Percentiles rank a stretch among this genome's conserved stretches.
These are phyloP conservation scores for Pyropia yezoensis DNA, from an alignment of 23 red algal genomes.

Conservation along the genomic window DNA sequence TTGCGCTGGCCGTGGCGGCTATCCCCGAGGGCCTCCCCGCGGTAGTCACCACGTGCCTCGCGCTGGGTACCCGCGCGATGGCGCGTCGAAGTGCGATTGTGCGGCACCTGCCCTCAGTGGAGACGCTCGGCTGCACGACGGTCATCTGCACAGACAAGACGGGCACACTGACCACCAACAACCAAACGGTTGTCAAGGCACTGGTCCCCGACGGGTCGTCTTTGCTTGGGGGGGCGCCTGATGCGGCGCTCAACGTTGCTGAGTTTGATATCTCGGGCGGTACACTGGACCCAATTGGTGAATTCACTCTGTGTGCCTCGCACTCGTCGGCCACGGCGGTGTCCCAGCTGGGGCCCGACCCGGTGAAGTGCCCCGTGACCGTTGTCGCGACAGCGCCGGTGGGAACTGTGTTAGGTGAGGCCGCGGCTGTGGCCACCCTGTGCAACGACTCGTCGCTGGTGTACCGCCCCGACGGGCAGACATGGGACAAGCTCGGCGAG, in stretches of 20 bases:
- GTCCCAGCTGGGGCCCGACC: background rate
- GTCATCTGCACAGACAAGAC: constrained; percentile 99
- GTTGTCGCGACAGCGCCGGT: background rate
- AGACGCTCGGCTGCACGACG: constrained; percentile 98
- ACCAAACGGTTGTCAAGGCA: constrained; percentile 65
- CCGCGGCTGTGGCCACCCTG: constrained; percentile 56
- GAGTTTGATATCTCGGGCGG: constrained; percentile 55
- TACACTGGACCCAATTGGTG: constrained; percentile 33
- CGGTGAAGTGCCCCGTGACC: background rate
- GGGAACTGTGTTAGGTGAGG: constrained; percentile 35
- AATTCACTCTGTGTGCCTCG: constrained; percentile 12
- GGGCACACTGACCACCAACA: constrained; percentile 96
- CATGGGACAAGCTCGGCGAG: constrained; percentile 84
- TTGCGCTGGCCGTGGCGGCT: constrained; percentile 95
- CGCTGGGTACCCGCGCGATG: constrained; percentile 87
- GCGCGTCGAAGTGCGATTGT: constrained; percentile 95
- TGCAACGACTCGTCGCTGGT: constrained; percentile 86
- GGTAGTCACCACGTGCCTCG: constrained; percentile 95
- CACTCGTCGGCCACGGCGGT: background rate
- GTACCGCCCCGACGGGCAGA: constrained; percentile 36
- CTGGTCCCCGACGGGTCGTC: constrained; percentile 26
- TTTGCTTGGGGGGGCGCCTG: background rate
- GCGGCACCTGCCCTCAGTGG: constrained; percentile 85
- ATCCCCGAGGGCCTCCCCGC: constrained; percentile 99
- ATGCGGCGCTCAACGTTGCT: constrained; percentile 12